A percentile compares a stretch with the other conserved stretches of the same genome.
These are phyloP conservation scores for Suhomyces tanzawaensis DNA, from an alignment of 805 yeast genomes.

Conservation along the genomic window DNA sequence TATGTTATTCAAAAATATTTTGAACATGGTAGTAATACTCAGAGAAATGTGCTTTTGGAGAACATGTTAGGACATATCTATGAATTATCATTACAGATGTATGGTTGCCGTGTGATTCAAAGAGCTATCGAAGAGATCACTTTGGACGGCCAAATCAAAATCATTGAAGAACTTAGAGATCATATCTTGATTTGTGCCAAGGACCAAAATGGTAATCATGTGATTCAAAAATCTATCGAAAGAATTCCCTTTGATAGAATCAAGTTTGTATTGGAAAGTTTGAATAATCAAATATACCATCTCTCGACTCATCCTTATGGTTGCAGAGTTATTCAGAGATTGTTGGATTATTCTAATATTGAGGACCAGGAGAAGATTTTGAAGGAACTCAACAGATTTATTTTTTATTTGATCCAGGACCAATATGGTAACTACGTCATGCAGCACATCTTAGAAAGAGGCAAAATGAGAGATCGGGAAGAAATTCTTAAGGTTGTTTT, in stretches of 20 bases:
- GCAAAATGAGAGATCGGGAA: constrained; percentile 59
- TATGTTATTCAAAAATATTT: constrained; percentile 94
- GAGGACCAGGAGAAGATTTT: constrained; percentile 68
- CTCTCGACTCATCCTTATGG: constrained; percentile 96
- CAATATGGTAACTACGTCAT: constrained; percentile 98
- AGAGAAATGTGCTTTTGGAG: constrained; percentile 64
- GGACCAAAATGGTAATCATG: constrained; percentile 98
- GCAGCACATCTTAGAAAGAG: constrained; percentile 89
- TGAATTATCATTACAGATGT: constrained; percentile 85
- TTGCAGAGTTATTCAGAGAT: constrained; percentile 92
- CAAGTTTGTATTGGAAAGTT: constrained; percentile 68
- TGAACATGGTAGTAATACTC: constrained; percentile 74
- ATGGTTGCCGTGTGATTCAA: constrained; percentile 97
- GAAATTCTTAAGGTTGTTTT: constrained; percentile 65
- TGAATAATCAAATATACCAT: constrained; percentile 72
- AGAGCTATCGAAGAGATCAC: constrained; percentile 78
- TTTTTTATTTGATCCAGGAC: constrained; percentile 81
- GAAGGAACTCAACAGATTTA: constrained; percentile 66
- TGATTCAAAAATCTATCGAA: constrained; percentile 92
- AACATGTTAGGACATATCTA: constrained; percentile 74
- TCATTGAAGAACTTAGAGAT: constrained; percentile 68
- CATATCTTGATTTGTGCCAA: constrained; percentile 61
- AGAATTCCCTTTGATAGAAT: constrained; percentile 68
- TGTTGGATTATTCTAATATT: constrained; percentile 71
- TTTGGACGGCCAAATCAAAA: constrained; percentile 58